Percentiles rank a stretch among this genome's conserved stretches.
Conservation (phyloP, 768 basidiomycete genomes). For the Coprinopsis cinerea region DNA sequence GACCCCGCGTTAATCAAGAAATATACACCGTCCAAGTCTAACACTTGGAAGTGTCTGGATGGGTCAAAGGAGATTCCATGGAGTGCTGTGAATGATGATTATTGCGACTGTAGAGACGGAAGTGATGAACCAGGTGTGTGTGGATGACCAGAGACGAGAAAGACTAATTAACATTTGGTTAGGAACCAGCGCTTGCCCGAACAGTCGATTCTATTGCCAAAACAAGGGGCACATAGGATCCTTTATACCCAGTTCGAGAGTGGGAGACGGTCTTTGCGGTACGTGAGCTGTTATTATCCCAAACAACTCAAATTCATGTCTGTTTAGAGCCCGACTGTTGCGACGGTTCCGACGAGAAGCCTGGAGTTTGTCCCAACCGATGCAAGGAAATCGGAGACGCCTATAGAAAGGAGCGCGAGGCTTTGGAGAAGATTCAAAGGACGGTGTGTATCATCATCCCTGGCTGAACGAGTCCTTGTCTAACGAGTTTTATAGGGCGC, state of each 20-base stretch:
- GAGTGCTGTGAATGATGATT: constrained; percentile 87
- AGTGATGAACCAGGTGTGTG: constrained; percentile 87
- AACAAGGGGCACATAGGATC: constrained; percentile 88
- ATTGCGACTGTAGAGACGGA: constrained; percentile 92
- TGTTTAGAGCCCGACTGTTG: constrained; percentile 82
- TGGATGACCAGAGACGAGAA: not conserved
- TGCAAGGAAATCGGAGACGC: constrained; percentile 73
- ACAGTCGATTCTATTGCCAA: constrained; percentile 72
- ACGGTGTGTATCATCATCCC: constrained; percentile 46
- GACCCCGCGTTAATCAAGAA: constrained; percentile 45
- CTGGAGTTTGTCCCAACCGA: constrained; percentile 71
- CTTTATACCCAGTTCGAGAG: constrained; percentile 71
- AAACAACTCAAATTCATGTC: not conserved
- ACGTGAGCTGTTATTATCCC: constrained; percentile 20
- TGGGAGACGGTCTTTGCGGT: constrained; percentile 94
- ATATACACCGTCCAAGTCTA: constrained; percentile 49
- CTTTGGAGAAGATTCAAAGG: constrained; percentile 70
- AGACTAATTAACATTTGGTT: constrained; percentile 1
- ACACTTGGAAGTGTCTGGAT: constrained; percentile 76
- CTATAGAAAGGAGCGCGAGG: constrained; percentile 62
- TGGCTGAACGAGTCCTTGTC: not conserved
- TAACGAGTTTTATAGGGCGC: constrained; percentile 51
- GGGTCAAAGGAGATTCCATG: constrained; percentile 74
- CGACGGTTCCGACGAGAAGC: constrained; percentile 89
- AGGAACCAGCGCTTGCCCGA: constrained; percentile 85